Percentiles rank a stretch among this genome's conserved stretches.
Conservation (phyloP, 202 grass and related monocot genomes). For the Elaeis oleifera region DNA sequence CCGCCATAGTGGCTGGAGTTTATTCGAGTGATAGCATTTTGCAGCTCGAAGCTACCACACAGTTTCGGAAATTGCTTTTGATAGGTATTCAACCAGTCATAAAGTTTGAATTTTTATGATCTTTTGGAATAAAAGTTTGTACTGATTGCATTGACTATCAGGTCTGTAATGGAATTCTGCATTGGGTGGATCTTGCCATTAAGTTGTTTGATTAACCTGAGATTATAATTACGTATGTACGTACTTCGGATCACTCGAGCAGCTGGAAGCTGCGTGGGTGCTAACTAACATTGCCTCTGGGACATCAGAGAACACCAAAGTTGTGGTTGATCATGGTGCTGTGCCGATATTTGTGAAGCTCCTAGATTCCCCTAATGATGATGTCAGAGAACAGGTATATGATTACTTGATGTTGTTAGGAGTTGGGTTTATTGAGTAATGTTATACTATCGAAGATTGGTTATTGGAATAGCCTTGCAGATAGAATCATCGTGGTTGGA, state of each 20-base stretch:
- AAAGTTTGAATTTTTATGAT: neutral
- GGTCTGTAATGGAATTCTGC: slow-evolving; percentile 19
- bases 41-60: slow-evolving; percentile 76
- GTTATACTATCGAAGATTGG: no score
- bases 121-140: neutral
- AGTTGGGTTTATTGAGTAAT: no score
- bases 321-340: slow-evolving; percentile 92
- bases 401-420: no score
- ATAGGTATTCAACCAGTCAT: slow-evolving; percentile 44
- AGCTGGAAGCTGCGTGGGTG: slow-evolving; percentile 98
- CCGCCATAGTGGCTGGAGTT: slow-evolving; percentile 67
- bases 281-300: slow-evolving; percentile 99
- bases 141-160: slow-evolving; percentile 15
- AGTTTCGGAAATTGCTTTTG: slow-evolving; percentile 89
- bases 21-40: slow-evolving; percentile 57
- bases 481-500: no score
- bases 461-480: no score
- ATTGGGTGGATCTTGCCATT: no score
- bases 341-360: slow-evolving; percentile 96
- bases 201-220: no score
- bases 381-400: slow-evolving; percentile 91
- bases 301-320: slow-evolving; percentile 88
- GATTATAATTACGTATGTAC: neutral
- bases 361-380: slow-evolving; percentile 72
- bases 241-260: slow-evolving; percentile 4